Evolutionary conservation across 2,329 filamentous ascomycete species (phyloP).

Genomic region (Plectosphaerella plurivora): DNA sequence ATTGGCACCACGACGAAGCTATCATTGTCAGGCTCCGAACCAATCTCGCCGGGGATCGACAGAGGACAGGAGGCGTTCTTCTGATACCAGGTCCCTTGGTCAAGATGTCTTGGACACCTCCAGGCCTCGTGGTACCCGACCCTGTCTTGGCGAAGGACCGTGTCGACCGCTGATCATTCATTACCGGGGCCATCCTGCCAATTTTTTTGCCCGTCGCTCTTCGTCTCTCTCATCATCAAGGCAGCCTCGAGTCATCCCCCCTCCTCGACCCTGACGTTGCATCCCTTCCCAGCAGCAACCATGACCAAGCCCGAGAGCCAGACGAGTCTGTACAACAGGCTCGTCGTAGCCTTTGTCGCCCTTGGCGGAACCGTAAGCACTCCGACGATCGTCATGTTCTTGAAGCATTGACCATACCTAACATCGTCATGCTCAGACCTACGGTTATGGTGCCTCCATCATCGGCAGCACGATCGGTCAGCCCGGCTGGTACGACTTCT

Average conservation of each 20-base stretch:
- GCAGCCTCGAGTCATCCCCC: too few species aligned
- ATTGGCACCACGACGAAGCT: too few species aligned
- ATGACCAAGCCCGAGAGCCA: constrained; percentile 12
- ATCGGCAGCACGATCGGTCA: constrained; percentile 49
- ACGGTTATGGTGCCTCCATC: constrained; percentile 45
- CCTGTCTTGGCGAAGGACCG: too few species aligned
- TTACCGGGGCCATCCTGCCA: constrained; percentile 1
- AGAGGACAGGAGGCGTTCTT: too few species aligned
- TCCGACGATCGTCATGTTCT: constrained; percentile 8
- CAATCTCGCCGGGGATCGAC: too few species aligned
- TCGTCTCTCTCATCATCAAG: too few species aligned
- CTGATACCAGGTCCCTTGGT: not conserved
- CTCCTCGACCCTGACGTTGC: too few species aligned
- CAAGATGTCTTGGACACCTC: too few species aligned
- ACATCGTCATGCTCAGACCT: constrained; percentile 28
- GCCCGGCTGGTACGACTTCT: constrained; percentile 46
- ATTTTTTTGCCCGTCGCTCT: not conserved
- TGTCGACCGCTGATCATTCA: too few species aligned
- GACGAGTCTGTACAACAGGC: constrained; percentile 25
- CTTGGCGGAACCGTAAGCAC: constrained; percentile 13
- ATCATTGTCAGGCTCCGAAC: too few species aligned
- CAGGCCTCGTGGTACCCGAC: too few species aligned
- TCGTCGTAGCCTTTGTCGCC: constrained; percentile 26
- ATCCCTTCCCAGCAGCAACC: too few species aligned
- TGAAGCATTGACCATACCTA: not conserved